These are phyloP conservation scores for Leucosporidium scottii DNA, from an alignment of 768 basidiomycete species.

Conservation along the genomic window DNA sequence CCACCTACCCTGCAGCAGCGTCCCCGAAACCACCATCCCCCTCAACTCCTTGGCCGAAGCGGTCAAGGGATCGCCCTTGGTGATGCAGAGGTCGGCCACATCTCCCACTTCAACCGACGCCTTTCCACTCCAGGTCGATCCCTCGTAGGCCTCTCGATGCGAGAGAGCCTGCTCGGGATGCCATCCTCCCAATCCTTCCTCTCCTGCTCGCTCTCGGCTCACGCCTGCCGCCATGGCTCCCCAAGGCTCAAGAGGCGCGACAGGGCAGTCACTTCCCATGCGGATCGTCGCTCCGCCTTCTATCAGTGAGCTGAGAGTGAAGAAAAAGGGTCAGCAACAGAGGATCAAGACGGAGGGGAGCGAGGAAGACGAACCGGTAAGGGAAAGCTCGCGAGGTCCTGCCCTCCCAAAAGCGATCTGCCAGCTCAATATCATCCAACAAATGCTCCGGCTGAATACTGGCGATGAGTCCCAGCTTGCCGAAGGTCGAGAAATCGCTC, in stretches of 20 bases:
- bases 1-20: constrained; percentile 37
- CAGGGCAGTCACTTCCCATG: constrained; percentile 37
- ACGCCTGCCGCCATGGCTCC: constrained; percentile 31
- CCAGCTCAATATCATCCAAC: constrained; percentile 36
- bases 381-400: constrained; percentile 34
- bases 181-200: constrained; percentile 19
- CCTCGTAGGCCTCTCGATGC: constrained; percentile 29
- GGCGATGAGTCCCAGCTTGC: constrained; percentile 30
- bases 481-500: constrained; percentile 34
- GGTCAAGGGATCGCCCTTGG: constrained; percentile 27
- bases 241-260: constrained; percentile 37
- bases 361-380: constrained; percentile 9
- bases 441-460: constrained; percentile 38
- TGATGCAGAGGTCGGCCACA: constrained; percentile 32
- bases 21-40: constrained; percentile 30
- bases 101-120: constrained; percentile 27
- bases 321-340: no score
- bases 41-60: constrained; percentile 29
- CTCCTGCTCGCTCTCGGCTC: constrained; percentile 23
- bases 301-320: constrained; percentile 6
- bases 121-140: constrained; percentile 35
- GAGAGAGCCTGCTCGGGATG: constrained; percentile 36
- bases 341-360: no score
- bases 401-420: constrained; percentile 35
- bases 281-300: constrained; percentile 33